A percentile compares a stretch with the other conserved stretches of the same genome.
phyloP scores from a whole-genome alignment of 345 rosid genomes.

The Murraya koenigii region DNA sequence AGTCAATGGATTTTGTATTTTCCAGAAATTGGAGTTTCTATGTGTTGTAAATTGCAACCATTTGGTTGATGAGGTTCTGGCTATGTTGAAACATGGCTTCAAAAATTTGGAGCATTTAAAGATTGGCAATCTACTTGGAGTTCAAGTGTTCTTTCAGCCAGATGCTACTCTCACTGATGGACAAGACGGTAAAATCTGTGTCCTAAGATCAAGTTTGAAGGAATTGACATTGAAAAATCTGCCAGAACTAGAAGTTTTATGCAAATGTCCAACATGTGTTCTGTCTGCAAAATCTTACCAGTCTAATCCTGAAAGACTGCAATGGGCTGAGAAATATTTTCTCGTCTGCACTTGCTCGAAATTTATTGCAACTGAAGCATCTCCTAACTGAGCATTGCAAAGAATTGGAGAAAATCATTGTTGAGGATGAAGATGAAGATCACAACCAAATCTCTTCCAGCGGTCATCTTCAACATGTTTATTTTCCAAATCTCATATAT shows the following conservation, averaged over 20 bases:
- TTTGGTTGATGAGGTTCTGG: no score
- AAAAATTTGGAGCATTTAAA: no score
- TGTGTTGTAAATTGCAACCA: no score
- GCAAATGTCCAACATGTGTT: neutral
- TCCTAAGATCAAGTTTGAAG: neutral
- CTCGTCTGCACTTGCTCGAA: neutral
- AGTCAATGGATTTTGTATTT: no score
- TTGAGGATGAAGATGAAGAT: neutral
- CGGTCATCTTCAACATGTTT: neutral
- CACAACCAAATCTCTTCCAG: neutral
- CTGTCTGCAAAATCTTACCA: neutral
- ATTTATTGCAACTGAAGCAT: neutral
- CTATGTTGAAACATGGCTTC: no score
- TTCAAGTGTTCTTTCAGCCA: no score
- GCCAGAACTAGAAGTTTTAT: neutral
- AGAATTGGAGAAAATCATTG: slow-evolving; percentile 4
- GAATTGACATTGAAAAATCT: neutral
- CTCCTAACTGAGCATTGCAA: neutral
- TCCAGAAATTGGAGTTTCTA: no score
- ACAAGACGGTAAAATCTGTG: no score
- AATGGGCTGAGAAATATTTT: neutral
- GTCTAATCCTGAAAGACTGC: neutral
- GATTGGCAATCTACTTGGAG: no score
- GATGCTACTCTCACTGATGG: no score
- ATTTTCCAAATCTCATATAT: neutral